Evolutionary conservation across 75 land plant species (phyloP).

Genomic region (Selaginella moellendorffii): DNA sequence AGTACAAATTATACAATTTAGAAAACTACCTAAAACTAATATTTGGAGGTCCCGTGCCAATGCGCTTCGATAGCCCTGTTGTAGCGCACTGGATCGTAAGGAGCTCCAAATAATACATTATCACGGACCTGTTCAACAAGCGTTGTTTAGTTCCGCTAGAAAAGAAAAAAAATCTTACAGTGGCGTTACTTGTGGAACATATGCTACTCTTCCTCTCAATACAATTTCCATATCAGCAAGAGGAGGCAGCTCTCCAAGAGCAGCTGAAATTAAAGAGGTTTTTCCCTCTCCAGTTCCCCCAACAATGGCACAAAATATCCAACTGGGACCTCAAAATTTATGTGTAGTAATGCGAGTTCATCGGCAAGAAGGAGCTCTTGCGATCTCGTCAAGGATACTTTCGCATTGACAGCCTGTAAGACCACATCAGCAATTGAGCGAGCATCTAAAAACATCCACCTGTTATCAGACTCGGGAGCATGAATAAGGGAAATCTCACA

Average conservation of each 20-base stretch:
- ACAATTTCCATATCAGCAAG: slow-evolving; percentile 28
- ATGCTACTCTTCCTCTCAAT: slow-evolving; percentile 74
- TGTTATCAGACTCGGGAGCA: slow-evolving; percentile 87
- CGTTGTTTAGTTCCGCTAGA: too few species aligned
- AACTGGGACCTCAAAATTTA: slow-evolving; percentile 62
- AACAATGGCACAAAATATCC: slow-evolving; percentile 76
- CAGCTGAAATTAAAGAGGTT: slow-evolving; percentile 86
- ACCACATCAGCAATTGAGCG: slow-evolving; percentile 1
- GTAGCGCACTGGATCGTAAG: slow-evolving; percentile 15
- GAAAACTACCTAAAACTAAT: slow-evolving; percentile 28
- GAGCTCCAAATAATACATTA: slow-evolving; percentile 21
- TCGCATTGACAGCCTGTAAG: slow-evolving; percentile 70
- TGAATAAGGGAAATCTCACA: slow-evolving; percentile 69
- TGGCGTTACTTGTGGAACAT: slow-evolving; percentile 98
- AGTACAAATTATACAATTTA: too few species aligned
- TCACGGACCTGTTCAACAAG: slow-evolving; percentile 22
- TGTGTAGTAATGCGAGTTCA: slow-evolving; percentile 48
- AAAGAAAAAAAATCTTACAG: slow-evolving; percentile 37
- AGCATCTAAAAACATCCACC: too few species aligned
- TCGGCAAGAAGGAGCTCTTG: slow-evolving; percentile 74
- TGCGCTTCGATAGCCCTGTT: slow-evolving; percentile 12
- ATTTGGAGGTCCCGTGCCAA: slow-evolving; percentile 19
- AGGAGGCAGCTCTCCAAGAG: slow-evolving; percentile 83
- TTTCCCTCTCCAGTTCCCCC: slow-evolving; percentile 96
- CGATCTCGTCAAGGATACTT: slow-evolving; percentile 77